Evolutionary conservation across 2,329 filamentous ascomycete genomes (phyloP).

Genomic region (Aspergillus spinulosporus): DNA sequence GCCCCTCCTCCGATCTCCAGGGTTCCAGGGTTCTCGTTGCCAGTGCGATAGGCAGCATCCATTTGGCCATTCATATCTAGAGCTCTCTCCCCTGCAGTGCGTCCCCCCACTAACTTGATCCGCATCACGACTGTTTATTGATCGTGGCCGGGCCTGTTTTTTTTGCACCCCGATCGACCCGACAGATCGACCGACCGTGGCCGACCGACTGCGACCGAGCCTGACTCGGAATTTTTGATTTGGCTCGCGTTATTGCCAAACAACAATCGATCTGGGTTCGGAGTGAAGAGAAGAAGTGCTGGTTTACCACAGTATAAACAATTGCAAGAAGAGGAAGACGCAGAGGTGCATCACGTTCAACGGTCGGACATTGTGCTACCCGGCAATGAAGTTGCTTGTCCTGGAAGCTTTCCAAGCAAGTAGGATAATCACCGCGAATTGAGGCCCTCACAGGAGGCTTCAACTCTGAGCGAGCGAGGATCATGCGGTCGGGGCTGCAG

Average conservation of each 20-base stretch:
- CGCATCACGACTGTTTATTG: background rate
- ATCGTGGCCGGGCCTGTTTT: constrained; percentile 15
- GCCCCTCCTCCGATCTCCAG: background rate
- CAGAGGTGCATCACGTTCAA: background rate
- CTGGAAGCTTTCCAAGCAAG: constrained; percentile 12
- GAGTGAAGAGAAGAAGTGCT: background rate
- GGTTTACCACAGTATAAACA: background rate
- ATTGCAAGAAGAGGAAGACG: background rate
- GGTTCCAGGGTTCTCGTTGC: background rate
- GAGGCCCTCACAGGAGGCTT: constrained; percentile 14
- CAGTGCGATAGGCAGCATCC: constrained; percentile 6
- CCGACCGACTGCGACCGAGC: constrained; percentile 8
- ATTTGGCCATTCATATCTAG: constrained; percentile 8
- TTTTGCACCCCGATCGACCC: constrained; percentile 13
- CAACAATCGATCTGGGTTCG: background rate
- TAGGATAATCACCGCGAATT: constrained; percentile 13
- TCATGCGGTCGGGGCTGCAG: constrained; percentile 37
- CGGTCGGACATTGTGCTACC: constrained; percentile 3
- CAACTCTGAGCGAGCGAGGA: constrained; percentile 20
- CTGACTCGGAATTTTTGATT: background rate
- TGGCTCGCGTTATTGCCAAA: constrained; percentile 12
- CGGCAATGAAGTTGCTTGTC: constrained; percentile 21
- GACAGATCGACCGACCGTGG: constrained; percentile 5
- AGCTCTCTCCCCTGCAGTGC: constrained; percentile 7
- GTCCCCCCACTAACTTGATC: constrained; percentile 7